Evolutionary conservation across 2,329 filamentous ascomycete species (phyloP).

Genomic region (Colletotrichum siamense): DNA sequence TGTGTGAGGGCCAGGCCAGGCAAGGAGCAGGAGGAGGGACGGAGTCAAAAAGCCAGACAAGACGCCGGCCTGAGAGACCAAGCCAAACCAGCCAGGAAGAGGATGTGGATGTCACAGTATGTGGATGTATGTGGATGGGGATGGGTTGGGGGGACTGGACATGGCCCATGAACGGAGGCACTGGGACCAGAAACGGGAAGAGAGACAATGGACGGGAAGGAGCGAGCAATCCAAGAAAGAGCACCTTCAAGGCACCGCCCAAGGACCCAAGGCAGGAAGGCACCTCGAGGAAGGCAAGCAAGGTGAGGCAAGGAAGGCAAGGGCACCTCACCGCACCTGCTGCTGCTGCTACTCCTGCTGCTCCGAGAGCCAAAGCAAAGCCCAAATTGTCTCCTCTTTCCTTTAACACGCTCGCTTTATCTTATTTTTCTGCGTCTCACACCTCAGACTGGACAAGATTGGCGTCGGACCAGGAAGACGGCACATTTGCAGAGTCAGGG

Average conservation of each 20-base stretch:
- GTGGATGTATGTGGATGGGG: not conserved
- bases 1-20: not conserved
- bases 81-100: not conserved
- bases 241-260: not conserved
- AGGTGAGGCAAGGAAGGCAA: not conserved
- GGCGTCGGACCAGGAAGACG: not conserved
- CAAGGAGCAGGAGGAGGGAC: not conserved
- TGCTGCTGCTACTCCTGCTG: not conserved
- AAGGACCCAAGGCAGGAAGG: not conserved
- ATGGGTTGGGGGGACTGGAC: not conserved
- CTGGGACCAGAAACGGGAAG: not conserved
- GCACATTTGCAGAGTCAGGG: slow-evolving; percentile 1
- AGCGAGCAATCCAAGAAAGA: not conserved
- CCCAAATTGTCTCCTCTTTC: not conserved
- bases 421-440: not conserved
- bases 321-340: not conserved
- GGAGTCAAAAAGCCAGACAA: not conserved
- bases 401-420: not conserved
- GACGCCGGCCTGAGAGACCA: not conserved
- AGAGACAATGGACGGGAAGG: not conserved
- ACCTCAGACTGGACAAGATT: not conserved
- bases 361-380: not conserved
- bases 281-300: not conserved
- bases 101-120: not conserved
- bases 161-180: not conserved